Conservation (phyloP, 257 asterid species). For the Paulownia fortunei region DNA sequence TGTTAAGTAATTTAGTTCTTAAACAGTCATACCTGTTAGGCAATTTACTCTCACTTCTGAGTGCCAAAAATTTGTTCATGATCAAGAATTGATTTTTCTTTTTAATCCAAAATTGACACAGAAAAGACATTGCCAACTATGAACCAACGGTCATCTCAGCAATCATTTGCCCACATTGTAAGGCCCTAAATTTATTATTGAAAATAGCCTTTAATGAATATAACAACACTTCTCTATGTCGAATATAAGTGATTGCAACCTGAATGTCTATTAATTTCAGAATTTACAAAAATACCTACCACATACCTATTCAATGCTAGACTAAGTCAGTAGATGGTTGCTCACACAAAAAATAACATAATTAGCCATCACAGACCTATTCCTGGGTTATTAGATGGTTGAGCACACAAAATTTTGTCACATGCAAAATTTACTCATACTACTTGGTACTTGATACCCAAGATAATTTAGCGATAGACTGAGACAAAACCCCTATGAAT, state of each 20-base stretch:
- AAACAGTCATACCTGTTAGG: not conserved
- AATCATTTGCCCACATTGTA: not conserved
- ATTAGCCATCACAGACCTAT: not conserved
- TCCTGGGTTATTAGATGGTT: not conserved
- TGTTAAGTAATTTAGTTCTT: slow-evolving; percentile 4
- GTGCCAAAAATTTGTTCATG: not conserved
- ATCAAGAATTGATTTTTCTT: not conserved
- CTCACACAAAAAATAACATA: not conserved
- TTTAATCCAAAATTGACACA: not conserved
- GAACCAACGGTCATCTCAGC: not conserved
- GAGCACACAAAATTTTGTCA: not conserved
- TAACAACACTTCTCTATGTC: slow-evolving; percentile 2
- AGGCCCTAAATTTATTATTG: not conserved
- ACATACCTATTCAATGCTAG: not conserved
- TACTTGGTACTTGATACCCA: not conserved
- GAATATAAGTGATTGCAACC: not conserved
- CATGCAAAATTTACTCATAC: not conserved
- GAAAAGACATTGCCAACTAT: not conserved
- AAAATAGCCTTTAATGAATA: not conserved
- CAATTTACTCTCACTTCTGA: not conserved
- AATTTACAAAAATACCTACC: not conserved
- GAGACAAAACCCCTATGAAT: not conserved
- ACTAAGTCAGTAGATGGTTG: not conserved
- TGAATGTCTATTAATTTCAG: not conserved
- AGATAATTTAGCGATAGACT: not conserved